Base-by-base conservation (phyloP, 495 filamentous ascomycete genomes). In the Aspergillus diversus region DNA sequence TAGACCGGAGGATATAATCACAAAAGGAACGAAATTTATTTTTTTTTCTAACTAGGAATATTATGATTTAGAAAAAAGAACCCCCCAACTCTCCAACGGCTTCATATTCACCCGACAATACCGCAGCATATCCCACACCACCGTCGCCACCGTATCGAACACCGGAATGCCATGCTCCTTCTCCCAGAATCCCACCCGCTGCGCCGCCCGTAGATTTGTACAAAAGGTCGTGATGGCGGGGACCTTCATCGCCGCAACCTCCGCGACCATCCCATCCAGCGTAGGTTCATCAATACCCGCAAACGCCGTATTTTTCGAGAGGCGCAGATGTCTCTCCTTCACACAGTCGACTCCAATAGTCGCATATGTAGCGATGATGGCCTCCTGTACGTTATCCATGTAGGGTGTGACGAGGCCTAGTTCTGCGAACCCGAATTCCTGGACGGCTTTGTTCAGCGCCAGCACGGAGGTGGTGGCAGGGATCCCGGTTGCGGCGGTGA, bases 51-150 rank as follows among this genome's bases (percentile, higher is more conserved):
- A 11, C n/a, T 43, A 0, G 5, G 0, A 13, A 43, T 50, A 16
- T 32, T 48, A 57, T 47, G 7, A 4, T 33, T 57, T 57, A 21
- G 37, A 47, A 43, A 57, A 57, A 1, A 57, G 31, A 32, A 57
- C 9, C 37, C 55, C 55, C 55, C 55, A 57, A 4, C 47, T 15
- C 17, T 16, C 12, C 37, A 57, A 57, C 8, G 55, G 55, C 8
- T 37, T 46, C 55, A 57, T 57, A 47, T 57, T 37, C 21, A 57
- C 37, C 37, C 47, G 0, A 27, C 55, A 57, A 16, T 47, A 33
- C 21, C 39, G 37, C 37, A 57, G 37, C 55, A 57, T 57, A 57
- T 57, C 55, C 55, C 55, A 57, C 17, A 57, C 55, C 37, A 57
- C 55, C 16, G 55, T 57, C 2, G 37, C 37, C 37, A 57, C 55